Conservation (phyloP, 2,329 filamentous ascomycete species). For the Botrytis fabae region DNA sequence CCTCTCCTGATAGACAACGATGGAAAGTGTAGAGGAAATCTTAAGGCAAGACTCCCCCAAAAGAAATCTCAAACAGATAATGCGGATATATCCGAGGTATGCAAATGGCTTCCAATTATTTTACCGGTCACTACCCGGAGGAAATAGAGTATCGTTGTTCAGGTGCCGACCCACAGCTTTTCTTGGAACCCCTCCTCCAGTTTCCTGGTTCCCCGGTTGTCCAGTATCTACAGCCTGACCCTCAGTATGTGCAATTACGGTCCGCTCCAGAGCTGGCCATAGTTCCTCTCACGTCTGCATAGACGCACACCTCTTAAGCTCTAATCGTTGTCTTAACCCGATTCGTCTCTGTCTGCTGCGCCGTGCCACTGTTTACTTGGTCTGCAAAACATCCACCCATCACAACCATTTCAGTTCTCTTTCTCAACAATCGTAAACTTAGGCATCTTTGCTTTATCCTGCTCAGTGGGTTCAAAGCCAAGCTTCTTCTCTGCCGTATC, state of each 20-base stretch:
- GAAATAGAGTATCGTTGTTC: neutral
- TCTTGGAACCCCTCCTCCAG: neutral
- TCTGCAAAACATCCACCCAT: neutral
- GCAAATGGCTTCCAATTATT: neutral
- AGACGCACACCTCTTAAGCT: neutral
- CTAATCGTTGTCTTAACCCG: neutral
- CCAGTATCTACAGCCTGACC: neutral
- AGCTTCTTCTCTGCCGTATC: constrained; percentile 73
- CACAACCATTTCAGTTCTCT: constrained; percentile 30
- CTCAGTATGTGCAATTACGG: neutral
- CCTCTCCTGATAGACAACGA: neutral
- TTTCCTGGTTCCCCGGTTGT: neutral
- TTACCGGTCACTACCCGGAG: neutral
- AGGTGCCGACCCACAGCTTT: neutral
- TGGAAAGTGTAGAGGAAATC: neutral
- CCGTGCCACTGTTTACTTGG: neutral
- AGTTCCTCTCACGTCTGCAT: neutral
- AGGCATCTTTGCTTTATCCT: constrained; percentile 71
- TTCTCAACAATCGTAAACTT: constrained; percentile 62
- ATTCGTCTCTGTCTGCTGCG: neutral
- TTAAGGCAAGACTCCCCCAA: neutral
- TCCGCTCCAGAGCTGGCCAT: neutral
- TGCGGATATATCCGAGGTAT: neutral
- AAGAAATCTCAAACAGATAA: neutral
- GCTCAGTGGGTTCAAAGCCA: constrained; percentile 69